Conservation (phyloP, 306 rosid species). For the Cicer pinnatifidum region DNA sequence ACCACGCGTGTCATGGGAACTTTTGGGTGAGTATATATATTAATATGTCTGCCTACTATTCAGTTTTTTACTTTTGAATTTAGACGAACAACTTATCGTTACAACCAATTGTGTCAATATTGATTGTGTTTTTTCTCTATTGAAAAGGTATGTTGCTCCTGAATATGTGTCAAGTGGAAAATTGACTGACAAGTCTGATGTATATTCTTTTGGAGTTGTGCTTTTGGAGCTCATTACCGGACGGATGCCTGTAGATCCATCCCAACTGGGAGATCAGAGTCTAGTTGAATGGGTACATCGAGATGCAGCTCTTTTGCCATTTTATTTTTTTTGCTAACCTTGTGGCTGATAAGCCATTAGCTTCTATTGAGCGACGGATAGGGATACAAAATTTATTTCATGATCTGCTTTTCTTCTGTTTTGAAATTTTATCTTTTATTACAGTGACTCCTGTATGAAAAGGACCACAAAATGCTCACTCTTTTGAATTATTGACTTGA, state of each 20-base stretch:
- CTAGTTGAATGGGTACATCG: constrained; percentile 91
- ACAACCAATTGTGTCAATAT: background rate
- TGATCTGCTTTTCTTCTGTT: constrained; percentile 23
- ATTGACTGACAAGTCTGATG: constrained; percentile 88
- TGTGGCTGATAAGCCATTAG: background rate
- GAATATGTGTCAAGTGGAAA: constrained; percentile 97
- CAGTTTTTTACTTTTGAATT: background rate
- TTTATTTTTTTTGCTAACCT: constrained; percentile 1
- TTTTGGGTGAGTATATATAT: constrained; percentile 68
- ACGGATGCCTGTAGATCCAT: constrained; percentile 80
- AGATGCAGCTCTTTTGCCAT: constrained; percentile 15
- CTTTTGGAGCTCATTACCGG: constrained; percentile 94
- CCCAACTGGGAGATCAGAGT: constrained; percentile 90
- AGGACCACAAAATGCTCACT: constrained; percentile 18
- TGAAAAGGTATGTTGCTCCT: constrained; percentile 87
- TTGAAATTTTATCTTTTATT: background rate
- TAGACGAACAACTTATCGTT: constrained; percentile 1
- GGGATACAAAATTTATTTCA: background rate
- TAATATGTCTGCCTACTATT: constrained; percentile 31
- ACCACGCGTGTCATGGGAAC: constrained; percentile 94
- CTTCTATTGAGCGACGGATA: background rate
- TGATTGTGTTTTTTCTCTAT: background rate
- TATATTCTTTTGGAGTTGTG: constrained; percentile 89
- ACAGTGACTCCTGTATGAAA: background rate
- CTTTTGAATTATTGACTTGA: background rate